phyloP scores from a whole-genome alignment of 441 rosid species.

The Raphanus hybrid region DNA sequence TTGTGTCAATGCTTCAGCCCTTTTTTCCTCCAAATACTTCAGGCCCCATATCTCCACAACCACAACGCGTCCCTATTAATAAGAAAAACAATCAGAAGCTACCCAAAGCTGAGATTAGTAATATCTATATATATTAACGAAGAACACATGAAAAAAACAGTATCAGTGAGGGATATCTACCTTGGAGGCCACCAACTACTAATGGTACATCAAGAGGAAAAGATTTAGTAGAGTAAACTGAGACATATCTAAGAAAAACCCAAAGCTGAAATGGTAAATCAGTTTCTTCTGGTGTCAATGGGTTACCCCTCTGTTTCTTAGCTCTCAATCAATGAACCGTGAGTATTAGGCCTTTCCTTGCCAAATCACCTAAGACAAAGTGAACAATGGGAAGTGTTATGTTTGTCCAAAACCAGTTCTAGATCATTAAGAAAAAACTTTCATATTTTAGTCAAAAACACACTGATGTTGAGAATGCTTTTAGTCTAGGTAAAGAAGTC shows the following conservation, averaged over 20 bases:
- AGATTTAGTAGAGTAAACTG: slow-evolving; percentile 80
- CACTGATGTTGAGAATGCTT: not conserved
- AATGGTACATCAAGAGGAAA: slow-evolving; percentile 81
- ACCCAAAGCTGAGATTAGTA: slow-evolving; percentile 25
- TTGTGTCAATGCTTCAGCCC: slow-evolving; percentile 87
- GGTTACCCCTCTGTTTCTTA: not conserved
- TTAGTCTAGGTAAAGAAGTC: not conserved
- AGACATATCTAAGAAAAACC: slow-evolving; percentile 43
- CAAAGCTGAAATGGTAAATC: not conserved
- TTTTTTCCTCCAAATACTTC: slow-evolving; percentile 85
- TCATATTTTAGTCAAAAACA: not conserved
- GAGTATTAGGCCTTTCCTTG: not conserved
- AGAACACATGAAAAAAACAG: not conserved
- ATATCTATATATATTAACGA: not conserved
- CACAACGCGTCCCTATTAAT: slow-evolving; percentile 86
- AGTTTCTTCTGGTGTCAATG: not conserved
- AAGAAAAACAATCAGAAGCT: slow-evolving; percentile 30
- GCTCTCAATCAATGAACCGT: not conserved
- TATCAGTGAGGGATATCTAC: slow-evolving; percentile 42
- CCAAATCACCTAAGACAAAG: not conserved
- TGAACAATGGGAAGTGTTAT: not conserved
- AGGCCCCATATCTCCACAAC: slow-evolving; percentile 91
- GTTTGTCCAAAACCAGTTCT: not conserved
- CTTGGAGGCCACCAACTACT: slow-evolving; percentile 96
- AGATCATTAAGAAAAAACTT: not conserved